These are phyloP conservation scores for Marasmius fiardii DNA, from an alignment of 1,284 basidiomycete genomes.

Conservation along the genomic window DNA sequence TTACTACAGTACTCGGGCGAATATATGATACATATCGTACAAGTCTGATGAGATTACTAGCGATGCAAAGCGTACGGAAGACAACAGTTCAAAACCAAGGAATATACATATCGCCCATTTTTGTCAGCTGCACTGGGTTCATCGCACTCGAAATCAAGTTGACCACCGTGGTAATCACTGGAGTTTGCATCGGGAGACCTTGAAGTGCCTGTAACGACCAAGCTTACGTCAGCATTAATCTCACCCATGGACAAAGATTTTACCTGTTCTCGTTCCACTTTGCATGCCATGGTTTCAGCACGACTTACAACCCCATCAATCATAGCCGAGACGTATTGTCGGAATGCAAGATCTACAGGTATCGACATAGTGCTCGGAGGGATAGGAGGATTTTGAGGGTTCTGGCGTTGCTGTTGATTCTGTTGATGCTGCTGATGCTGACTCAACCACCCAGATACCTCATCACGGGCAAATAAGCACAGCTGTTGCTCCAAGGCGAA, in stretches of 20 bases:
- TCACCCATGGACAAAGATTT: neutral
- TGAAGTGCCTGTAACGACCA: slow-evolving; percentile 22
- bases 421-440: neutral
- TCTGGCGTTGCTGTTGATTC: neutral
- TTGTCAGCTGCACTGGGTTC: slow-evolving; percentile 73
- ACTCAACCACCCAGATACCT: slow-evolving; percentile 74
- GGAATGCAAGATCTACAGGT: slow-evolving; percentile 60
- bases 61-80: slow-evolving; percentile 4
- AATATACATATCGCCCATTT: slow-evolving; percentile 78
- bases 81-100: slow-evolving; percentile 70
- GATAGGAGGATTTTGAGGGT: neutral
- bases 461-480: slow-evolving; percentile 90
- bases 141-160: slow-evolving; percentile 79
- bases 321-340: slow-evolving; percentile 68
- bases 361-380: slow-evolving; percentile 46
- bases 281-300: slow-evolving; percentile 84
- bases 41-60: slow-evolving; percentile 9
- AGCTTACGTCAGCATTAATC: neutral
- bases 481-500: slow-evolving; percentile 87
- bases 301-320: slow-evolving; percentile 83
- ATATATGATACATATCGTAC: slow-evolving; percentile 9
- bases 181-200: slow-evolving; percentile 34
- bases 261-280: slow-evolving; percentile 79
- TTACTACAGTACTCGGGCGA: neutral
- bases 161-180: slow-evolving; percentile 80